Percentiles rank a stretch among this genome's conserved stretches.
phyloP scores from a whole-genome alignment of 148 eudicot genomes.

The Rhododendron kiyosumense region DNA sequence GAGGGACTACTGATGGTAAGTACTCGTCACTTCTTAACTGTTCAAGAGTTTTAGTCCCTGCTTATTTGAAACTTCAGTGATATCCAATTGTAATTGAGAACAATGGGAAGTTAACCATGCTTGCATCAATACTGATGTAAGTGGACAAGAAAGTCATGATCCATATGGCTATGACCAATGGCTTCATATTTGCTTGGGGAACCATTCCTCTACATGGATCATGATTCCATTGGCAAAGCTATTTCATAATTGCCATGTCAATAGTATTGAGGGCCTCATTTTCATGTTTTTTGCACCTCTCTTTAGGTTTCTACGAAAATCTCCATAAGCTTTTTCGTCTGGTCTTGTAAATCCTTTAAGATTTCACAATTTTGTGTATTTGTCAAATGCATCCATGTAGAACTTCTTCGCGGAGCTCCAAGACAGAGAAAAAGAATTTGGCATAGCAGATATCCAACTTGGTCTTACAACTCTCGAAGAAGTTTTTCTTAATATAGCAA shows the following conservation, averaged over 20 bases:
- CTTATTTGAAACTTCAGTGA: background rate
- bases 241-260: background rate
- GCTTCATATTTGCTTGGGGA: background rate
- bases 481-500: constrained; percentile 79
- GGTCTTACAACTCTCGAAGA: constrained; percentile 88
- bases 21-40: background rate
- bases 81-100: background rate
- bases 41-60: background rate
- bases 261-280: background rate
- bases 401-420: constrained; percentile 66
- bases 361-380: background rate
- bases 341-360: background rate
- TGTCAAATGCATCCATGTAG: constrained; percentile 22
- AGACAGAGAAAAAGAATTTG: constrained; percentile 62
- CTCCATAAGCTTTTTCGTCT: background rate
- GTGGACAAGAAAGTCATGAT: background rate
- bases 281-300: background rate
- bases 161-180: background rate
- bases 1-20: constrained; percentile 64
- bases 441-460: constrained; percentile 76
- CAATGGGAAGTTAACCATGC: background rate
- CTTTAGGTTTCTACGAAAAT: background rate
- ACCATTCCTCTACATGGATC: background rate
- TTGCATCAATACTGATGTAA: background rate
- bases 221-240: background rate